Evolutionary conservation across 2,329 filamentous ascomycete genomes (phyloP).

Genomic region (Amauroascus verrucosus): DNA sequence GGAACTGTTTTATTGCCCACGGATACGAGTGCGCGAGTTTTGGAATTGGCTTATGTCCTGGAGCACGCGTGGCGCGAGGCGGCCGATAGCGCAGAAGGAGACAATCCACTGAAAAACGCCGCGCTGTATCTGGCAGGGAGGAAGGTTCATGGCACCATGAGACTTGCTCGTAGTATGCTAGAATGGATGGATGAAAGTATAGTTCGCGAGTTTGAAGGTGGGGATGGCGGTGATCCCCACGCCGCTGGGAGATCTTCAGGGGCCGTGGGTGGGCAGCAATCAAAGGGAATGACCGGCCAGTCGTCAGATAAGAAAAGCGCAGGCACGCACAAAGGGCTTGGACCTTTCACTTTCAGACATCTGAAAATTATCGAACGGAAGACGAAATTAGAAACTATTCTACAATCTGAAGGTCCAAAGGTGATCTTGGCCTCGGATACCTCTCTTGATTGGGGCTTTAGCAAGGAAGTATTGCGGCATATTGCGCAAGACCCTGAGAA

Average conservation of each 20-base stretch:
- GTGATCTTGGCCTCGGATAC: constrained; percentile 88
- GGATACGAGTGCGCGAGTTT: constrained; percentile 86
- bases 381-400: constrained; percentile 64
- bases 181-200: constrained; percentile 99
- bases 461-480: constrained; percentile 63
- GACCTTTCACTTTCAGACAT: constrained; percentile 84
- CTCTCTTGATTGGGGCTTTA: constrained; percentile 91
- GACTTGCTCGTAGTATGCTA: constrained; percentile 86
- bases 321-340: constrained; percentile 37
- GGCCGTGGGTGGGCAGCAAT: constrained; percentile 36
- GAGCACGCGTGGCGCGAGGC: constrained; percentile 82
- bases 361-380: constrained; percentile 73
- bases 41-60: constrained; percentile 83
- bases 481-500: constrained; percentile 71
- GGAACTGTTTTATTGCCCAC: constrained; percentile 89
- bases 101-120: constrained; percentile 41
- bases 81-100: constrained; percentile 43
- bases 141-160: constrained; percentile 78
- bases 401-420: constrained; percentile 44
- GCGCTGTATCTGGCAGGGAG: constrained; percentile 73
- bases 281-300: constrained; percentile 24
- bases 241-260: constrained; percentile 25
- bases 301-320: constrained; percentile 32
- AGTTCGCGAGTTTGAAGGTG: constrained; percentile 77
- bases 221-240: constrained; percentile 32